A percentile compares a stretch with the other conserved stretches of the same genome.
Conservation (phyloP, 1,139 yeast genomes). For the Candida labiduridarum region DNA sequence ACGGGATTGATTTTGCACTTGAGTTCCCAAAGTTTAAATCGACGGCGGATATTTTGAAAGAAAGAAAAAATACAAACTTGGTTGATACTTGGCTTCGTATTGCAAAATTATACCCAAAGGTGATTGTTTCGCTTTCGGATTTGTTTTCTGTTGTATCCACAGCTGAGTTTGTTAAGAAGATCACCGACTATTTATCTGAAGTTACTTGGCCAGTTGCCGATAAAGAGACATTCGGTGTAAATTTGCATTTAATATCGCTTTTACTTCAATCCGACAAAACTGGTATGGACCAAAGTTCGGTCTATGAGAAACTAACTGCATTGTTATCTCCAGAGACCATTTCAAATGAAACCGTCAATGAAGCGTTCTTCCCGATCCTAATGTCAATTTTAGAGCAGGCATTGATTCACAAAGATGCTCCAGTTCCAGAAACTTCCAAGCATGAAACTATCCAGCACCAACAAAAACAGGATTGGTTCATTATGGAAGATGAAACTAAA, state of each 20-base stretch:
- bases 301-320: conserved; percentile 34
- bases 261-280: conserved; percentile 35
- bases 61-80: conserved; percentile 37
- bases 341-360: conserved; percentile 27
- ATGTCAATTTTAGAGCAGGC: conserved; percentile 52
- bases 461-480: conserved; percentile 13
- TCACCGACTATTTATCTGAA: background rate
- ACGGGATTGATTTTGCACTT: conserved; percentile 18
- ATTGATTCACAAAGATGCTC: conserved; percentile 47
- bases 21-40: conserved; percentile 17
- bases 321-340: conserved; percentile 27
- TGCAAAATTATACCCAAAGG: conserved; percentile 52
- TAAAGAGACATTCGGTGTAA: conserved; percentile 9
- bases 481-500: conserved; percentile 31
- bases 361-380: conserved; percentile 54
- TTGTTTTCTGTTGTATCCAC: conserved; percentile 28
- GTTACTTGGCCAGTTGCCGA: conserved; percentile 6
- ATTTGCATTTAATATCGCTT: conserved; percentile 14
- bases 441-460: conserved; percentile 18
- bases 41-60: conserved; percentile 16
- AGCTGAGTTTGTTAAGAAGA: conserved; percentile 3
- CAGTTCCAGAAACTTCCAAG: conserved; percentile 25
- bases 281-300: conserved; percentile 3
- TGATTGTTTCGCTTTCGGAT: conserved; percentile 51
- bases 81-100: conserved; percentile 52